phyloP scores from a whole-genome alignment of 2,329 filamentous ascomycete species.

The Orbilia brochopaga region DNA sequence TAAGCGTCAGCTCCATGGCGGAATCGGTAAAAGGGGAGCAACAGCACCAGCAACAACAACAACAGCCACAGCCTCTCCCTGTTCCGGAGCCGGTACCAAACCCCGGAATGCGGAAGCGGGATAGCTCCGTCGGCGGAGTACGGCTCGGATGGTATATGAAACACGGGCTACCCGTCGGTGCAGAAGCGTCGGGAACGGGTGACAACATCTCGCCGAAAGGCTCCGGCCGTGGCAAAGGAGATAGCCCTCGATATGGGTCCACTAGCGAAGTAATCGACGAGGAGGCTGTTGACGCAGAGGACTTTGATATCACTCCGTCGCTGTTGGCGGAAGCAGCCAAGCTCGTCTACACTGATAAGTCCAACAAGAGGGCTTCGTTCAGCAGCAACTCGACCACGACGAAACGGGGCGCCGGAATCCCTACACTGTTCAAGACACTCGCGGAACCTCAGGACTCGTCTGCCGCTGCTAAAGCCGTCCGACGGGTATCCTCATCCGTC shows the following conservation, averaged over 20 bases:
- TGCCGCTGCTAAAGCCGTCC: constrained; percentile 19
- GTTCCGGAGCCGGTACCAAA: constrained; percentile 16
- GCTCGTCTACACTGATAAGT: constrained; percentile 39
- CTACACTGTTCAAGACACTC: constrained; percentile 27
- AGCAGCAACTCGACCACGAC: constrained; percentile 34
- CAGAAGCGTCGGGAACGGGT: constrained; percentile 15
- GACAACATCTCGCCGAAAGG: constrained; percentile 47
- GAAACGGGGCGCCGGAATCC: constrained; percentile 16
- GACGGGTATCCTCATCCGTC: constrained; percentile 37
- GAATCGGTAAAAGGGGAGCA: constrained; percentile 17
- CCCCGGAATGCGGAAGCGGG: constrained; percentile 8
- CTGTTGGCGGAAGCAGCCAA: constrained; percentile 44
- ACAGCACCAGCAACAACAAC: constrained; percentile 4
- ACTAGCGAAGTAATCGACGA: constrained; percentile 33
- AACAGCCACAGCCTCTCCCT: constrained; percentile 14
- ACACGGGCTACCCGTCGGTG: constrained; percentile 14
- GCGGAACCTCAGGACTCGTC: constrained; percentile 13
- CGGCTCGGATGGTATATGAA: constrained; percentile 46
- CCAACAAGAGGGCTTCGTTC: constrained; percentile 25
- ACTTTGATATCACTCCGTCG: constrained; percentile 25
- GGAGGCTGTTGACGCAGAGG: constrained; percentile 20
- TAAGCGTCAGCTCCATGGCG: constrained; percentile 48
- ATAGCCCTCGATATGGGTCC: constrained; percentile 39
- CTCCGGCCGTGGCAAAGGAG: constrained; percentile 21
- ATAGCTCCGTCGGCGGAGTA: constrained; percentile 20